Base-by-base conservation (phyloP, 1,284 basidiomycete species). In the Peniophora sp. region DNA sequence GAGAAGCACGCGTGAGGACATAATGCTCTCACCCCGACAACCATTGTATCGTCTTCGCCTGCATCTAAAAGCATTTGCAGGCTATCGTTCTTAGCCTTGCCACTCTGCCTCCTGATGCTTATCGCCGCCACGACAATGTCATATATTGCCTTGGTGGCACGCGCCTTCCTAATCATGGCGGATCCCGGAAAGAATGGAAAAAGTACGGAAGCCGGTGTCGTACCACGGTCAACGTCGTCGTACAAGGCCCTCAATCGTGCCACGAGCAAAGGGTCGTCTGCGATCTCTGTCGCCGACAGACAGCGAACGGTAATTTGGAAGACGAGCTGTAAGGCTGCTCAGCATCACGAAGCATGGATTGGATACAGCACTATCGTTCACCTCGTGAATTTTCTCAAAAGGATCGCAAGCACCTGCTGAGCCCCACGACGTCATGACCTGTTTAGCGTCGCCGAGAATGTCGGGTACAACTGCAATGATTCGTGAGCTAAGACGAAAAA, bases 121-220 rank as follows among this genome's bases (percentile, higher is more conserved):
- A 88, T 76, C 37, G 78, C 78, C 18, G 64, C 63, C 50, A 71
- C 69, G 49, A 88, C 64, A 56, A 87, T 85, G 56, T 81, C 76
- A 60, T 87, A 86, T 52, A 88, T 82, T 54, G 78, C 69, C 63
- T 84, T 86, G 24, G 85, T 87, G 12, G 85, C 79, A 61, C 78
- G 73, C 27, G 85, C 61, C 60, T 85, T 85, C 57, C 68, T 74
- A 44, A 88, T 61, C 78, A 84, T 83, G 34, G 82, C 80, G 2
- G 80, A 81, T 45, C 74, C 78, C 6, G 85, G 85, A 47, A 88
- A 65, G 85, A 85, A 88, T 35, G 85, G 85, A 27, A 85, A 64
- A 6, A 88, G 71, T 48, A 88, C 73, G 2, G 81, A 83, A 1
- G 80, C 72, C 1, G 85, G 84, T 0, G 85, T 88, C 1, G 83